Evolutionary conservation across 441 rosid species (phyloP).

Genomic region (Populus hybrid): DNA sequence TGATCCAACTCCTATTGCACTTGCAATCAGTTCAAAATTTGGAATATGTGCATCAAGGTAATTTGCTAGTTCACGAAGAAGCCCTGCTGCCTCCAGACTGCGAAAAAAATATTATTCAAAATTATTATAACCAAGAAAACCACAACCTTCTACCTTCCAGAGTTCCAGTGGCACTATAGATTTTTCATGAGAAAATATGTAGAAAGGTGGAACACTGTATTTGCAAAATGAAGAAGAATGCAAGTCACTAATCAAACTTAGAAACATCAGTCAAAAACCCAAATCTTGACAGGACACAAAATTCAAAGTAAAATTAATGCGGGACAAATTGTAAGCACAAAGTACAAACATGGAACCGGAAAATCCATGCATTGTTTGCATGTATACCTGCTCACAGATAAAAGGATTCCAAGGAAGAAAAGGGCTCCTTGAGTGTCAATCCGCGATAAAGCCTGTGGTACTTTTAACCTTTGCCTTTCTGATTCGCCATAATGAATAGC

Average conservation of each 20-base stretch:
- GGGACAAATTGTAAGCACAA: neutral
- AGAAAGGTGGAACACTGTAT: neutral
- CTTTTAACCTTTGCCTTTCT: conserved; percentile 78
- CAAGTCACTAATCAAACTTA: neutral
- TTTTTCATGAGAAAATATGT: neutral
- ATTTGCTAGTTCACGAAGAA: conserved; percentile 84
- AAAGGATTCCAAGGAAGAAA: conserved; percentile 91
- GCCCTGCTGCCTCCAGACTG: conserved; percentile 95
- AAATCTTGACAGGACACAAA: neutral
- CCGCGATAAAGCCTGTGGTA: conserved; percentile 94
- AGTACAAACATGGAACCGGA: neutral
- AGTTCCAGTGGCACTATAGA: neutral
- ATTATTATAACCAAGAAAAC: neutral
- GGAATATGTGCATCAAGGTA: conserved; percentile 82
- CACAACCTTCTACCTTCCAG: neutral
- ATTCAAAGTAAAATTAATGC: neutral
- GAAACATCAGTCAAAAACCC: neutral
- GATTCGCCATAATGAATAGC: conserved; percentile 96
- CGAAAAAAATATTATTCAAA: neutral
- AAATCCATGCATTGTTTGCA: neutral
- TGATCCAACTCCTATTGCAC: conserved; percentile 77
- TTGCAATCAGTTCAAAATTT: conserved; percentile 67
- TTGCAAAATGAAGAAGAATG: neutral
- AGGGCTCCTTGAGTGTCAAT: conserved; percentile 91
- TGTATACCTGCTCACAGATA: conserved; percentile 83